Base-by-base conservation (phyloP, 176 grass and related monocot genomes). In the Dendrocalamus sinicus region DNA sequence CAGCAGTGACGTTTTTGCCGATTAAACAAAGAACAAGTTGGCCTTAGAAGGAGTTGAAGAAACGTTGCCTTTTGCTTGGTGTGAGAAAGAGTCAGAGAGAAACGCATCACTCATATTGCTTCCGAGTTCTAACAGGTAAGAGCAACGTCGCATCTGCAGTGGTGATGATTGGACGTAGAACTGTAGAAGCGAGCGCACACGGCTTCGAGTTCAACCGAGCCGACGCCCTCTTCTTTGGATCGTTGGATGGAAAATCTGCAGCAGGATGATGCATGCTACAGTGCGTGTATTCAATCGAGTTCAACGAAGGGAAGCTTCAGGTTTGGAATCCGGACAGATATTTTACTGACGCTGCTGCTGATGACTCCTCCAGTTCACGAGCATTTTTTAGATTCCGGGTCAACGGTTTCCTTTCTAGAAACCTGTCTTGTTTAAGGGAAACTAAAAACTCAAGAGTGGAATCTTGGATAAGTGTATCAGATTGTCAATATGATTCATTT, bases 21-120 rank as follows among this genome's bases (percentile, higher is more conserved):
- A 74, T 46, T 80, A 84, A 67, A 80, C 23, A 74, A 75, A 30
- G 12, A 60, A 78, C 73, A 75, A 80, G n/a, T 23, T 90, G 81
- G 4, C 85, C 24, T 79, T 91, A 43, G n/a, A 15, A 43, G 12
- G 5, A 74, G 39, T 12, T 14, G 22, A 87, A 79, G 84, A 61
- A 86, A 13, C 22, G 39, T 76, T 67, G 55, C 70, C 66, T 88
- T 78, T 72, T 61, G 72, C 73, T 63, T 26, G 55, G 60, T 72
- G 65, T 12, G 58, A 57, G 54, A 55, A 50, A 73, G 37, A 62
- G 54, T 16, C 15, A 66, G 60, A 20, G 22, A 43, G 41, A 7
- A 45, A 45, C 44, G 44, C 44, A 44, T 44, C 43, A 9, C 7
- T 44, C 0, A 10, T 2, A 45, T 10, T 32, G 54, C 41, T 66